Evolutionary conservation across 768 basidiomycete species (phyloP), one percentile per base, ranked within the genome.

Genomic region (Omphalotus guepiniiformis): DNA sequence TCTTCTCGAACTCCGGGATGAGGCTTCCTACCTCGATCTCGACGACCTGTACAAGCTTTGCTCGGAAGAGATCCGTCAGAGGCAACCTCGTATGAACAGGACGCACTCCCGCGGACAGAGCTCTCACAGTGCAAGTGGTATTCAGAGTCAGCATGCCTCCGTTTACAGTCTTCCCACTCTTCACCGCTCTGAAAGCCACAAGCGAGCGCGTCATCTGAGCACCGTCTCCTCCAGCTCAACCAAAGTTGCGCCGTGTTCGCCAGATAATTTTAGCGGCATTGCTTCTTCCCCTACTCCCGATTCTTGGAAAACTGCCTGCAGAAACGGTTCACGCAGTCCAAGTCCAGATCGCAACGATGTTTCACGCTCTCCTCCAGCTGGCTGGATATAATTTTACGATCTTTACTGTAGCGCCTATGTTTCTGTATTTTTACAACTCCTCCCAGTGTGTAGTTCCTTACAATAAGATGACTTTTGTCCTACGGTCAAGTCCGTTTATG

Each of bases 1-100:
- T 1, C 74, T 92, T 19, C 73, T 88, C 36, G 85, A 88, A 51
- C 76, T 91, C 19, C 79, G 88, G 9, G 88, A 92, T 53, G 89
- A 93, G 59, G 85, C 89, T 2, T 69, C 70, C 34, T 89, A 81
- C 58, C 78, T 92, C n/a, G 80, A 78, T 22, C 79, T 92, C 43
- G 73, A 74, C 0, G 75, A 74, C 37, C 73, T 93, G 15, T 70
- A 78, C 51, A 74, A 71, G 52, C 72, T 93, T 2, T 91, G 89
- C 58, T 63, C 66, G 6, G 79, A 81, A 15, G 86, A 91, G 65
- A 72, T 90, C 29, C 73, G 75, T 16, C 70, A 72, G 23, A 71
- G 73, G 22, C 76, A 76, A 27, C 46, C 46, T 25, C 46, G 46
- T 8, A 4, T 39, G 1, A 28, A 28, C 37, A 27, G 34, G 22